Percentiles rank a stretch among this genome's conserved stretches.
Evolutionary conservation across 495 filamentous ascomycete species (phyloP).

Genomic region (Neurospora sp.): DNA sequence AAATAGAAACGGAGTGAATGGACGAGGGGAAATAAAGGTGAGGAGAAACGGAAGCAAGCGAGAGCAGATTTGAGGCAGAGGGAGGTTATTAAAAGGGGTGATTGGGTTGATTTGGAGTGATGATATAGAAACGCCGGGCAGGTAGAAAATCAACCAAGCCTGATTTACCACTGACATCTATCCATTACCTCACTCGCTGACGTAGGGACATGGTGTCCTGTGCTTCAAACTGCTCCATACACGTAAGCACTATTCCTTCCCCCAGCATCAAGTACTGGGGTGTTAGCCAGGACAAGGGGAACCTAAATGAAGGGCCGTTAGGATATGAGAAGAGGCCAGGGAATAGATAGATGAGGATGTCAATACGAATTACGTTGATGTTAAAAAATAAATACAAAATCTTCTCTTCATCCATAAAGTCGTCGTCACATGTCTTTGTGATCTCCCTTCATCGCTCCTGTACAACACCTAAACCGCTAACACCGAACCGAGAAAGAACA

Average conservation of each 20-base stretch:
- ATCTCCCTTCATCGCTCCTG: background rate
- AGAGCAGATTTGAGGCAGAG: background rate
- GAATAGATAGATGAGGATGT: background rate
- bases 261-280: no score
- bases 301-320: no score
- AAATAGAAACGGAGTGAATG: no score
- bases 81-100: background rate
- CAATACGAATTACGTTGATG: background rate
- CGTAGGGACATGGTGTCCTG: no score
- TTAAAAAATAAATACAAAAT: background rate
- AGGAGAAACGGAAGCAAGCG: background rate
- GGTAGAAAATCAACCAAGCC: background rate
- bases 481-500: background rate
- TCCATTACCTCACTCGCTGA: no score
- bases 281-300: no score
- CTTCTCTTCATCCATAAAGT: background rate
- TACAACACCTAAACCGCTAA: background rate
- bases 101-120: background rate
- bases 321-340: no score
- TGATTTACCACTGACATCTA: no score
- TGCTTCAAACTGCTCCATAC: no score
- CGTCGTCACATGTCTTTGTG: background rate
- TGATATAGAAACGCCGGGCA: background rate
- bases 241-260: no score
- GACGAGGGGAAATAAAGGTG: no score